A percentile compares a stretch with the other conserved stretches of the same genome.
Conservation (phyloP, 2,329 filamentous ascomycete genomes). For the Aspergillus tanneri region DNA sequence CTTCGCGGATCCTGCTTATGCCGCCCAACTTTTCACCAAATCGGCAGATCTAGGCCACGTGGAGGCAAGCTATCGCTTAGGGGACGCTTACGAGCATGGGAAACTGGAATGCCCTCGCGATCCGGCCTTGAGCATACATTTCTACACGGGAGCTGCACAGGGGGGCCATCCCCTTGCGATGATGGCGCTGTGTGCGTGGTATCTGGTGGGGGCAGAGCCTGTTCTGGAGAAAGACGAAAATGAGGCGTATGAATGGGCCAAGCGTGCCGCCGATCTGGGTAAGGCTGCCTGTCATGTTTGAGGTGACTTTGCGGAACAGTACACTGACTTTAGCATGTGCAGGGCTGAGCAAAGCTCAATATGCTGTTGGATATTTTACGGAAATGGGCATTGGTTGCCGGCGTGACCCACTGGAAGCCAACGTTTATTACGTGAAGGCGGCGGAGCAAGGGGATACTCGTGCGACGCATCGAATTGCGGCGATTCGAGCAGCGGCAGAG, state of each 20-base stretch:
- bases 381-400: constrained; percentile 98
- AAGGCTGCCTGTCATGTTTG: constrained; percentile 40
- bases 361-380: constrained; percentile 93
- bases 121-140: constrained; percentile 90
- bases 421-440: constrained; percentile 97
- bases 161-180: constrained; percentile 80
- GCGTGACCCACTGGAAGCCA: constrained; percentile 90
- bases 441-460: constrained; percentile 88
- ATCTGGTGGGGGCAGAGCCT: constrained; percentile 90
- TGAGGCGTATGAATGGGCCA: constrained; percentile 96
- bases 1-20: constrained; percentile 86
- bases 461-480: constrained; percentile 79
- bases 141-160: constrained; percentile 91
- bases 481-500: constrained; percentile 78
- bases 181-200: constrained; percentile 99
- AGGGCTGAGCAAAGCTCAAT: constrained; percentile 70
- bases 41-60: constrained; percentile 87
- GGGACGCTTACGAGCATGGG: constrained; percentile 96
- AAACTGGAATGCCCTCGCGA: constrained; percentile 83
- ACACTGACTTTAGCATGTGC: constrained; percentile 3
- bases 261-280: constrained; percentile 82
- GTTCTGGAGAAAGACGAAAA: constrained; percentile 92
- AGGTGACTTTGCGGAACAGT: no score
- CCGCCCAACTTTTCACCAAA: constrained; percentile 90
- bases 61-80: constrained; percentile 82